Percentiles rank a stretch among this genome's conserved stretches.
Evolutionary conservation across 2,329 filamentous ascomycete species (phyloP).

Genomic region (Parastagonospora avenae): DNA sequence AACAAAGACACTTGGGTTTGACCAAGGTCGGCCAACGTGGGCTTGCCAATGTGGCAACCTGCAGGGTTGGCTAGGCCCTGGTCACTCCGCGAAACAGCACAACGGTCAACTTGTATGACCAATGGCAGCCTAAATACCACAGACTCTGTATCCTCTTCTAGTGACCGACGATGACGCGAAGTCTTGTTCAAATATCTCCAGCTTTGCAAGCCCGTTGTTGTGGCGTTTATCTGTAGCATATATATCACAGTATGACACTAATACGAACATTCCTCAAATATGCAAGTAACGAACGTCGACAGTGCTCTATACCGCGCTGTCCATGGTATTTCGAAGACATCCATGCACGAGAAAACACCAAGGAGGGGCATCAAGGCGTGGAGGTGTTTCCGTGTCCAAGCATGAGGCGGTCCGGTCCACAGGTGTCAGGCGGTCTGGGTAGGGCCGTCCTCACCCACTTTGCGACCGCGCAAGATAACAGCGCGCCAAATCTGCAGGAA

Average conservation of each 20-base stretch:
- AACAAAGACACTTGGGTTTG: neutral
- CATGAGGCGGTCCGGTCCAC: neutral
- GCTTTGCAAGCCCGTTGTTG: no score
- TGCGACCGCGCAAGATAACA: neutral
- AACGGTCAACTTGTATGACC: neutral
- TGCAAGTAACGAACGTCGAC: neutral
- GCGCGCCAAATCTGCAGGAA: slow-evolving; percentile 19
- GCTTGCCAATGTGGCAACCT: slow-evolving; percentile 1
- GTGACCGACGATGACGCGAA: no score
- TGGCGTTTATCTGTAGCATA: no score
- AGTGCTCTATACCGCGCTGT: neutral
- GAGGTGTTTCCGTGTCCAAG: neutral
- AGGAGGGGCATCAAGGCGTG: neutral
- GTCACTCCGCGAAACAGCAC: neutral
- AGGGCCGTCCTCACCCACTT: neutral
- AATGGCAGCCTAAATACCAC: neutral
- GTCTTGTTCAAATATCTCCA: no score
- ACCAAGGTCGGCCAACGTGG: neutral
- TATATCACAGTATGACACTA: no score
- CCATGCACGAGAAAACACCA: neutral
- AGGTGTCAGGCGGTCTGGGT: neutral
- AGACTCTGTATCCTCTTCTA: neutral
- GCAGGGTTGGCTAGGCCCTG: slow-evolving; percentile 2
- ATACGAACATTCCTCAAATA: no score
- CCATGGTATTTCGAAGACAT: neutral